Evolutionary conservation across 208 protist genomes (phyloP), one percentile per base, ranked within the genome.

Genomic region (Vickermania spadyakhi): DNA sequence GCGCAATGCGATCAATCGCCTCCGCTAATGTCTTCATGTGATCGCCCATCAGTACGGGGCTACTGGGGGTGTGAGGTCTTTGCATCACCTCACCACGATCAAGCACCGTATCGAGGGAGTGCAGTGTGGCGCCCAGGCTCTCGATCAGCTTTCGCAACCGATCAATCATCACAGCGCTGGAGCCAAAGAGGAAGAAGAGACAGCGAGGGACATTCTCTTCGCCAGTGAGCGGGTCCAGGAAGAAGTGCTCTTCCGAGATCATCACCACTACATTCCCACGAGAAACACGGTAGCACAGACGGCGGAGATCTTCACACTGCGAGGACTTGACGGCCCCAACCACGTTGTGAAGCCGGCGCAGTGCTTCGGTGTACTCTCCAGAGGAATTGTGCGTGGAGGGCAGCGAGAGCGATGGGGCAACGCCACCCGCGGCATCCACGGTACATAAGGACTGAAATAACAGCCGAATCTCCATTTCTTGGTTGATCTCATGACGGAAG

Each of bases 71-170:
- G n/a, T n/a, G n/a, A n/a, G n/a, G n/a, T n/a, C n/a, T n/a, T 21
- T 61, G 41, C 22, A 64, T 28, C 18, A 36, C n/a, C 27, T 26
- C 41, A n/a, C 58, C 56, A 14, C 23, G 2, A 22, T 54, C 42
- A 29, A 53, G 41, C 2, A 73, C 68, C 49, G 91, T 79, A 13
- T 87, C 84, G 55, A 87, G 82, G 4, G 73, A 70, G 64, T 98
- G 93, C n/a, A 97, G 28, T 22, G 70, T 89, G n/a, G 91, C 93
- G 22, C 74, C 77, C 29, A 97, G 86, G 29, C 68, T 72, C 45
- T 77, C 85, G 56, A 92, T 85, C 45, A 98, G 89, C 67, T 96
- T 95, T 41, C 67, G 74, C n/a, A 98, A 83, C 56, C 95, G 93
- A 41, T 57, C 28, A 52, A 85, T 60, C 5, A 87, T 54, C 25